Percentiles rank a stretch among this genome's conserved stretches.
Evolutionary conservation across 176 grass and related monocot species (phyloP).

Genomic region (Rhynchospora tenuis): DNA sequence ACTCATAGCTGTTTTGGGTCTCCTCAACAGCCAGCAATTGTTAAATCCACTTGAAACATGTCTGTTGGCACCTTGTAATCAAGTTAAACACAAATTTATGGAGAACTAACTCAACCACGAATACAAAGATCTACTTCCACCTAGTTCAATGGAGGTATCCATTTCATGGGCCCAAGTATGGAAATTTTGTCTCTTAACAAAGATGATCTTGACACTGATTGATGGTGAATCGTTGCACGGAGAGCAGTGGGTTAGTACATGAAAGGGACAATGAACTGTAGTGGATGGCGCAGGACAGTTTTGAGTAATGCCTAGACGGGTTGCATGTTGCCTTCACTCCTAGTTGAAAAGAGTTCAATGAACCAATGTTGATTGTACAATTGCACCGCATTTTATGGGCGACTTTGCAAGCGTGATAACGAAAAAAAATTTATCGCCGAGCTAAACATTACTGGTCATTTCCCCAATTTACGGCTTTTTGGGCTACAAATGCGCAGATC

Average conservation of each 20-base stretch:
- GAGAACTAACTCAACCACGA: not conserved
- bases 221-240: slow-evolving; percentile 9
- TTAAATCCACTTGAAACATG: slow-evolving; percentile 7
- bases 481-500: not conserved
- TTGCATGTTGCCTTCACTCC: not conserved
- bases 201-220: slow-evolving; percentile 17
- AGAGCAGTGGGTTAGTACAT: not conserved
- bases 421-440: not conserved
- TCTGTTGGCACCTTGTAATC: slow-evolving; percentile 11
- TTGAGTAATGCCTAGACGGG: not conserved
- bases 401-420: not conserved
- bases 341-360: not conserved
- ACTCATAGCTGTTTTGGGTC: slow-evolving; percentile 4
- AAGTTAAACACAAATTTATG: not conserved
- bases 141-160: not conserved
- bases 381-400: not conserved
- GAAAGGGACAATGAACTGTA: slow-evolving; percentile 1
- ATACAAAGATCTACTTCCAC: not conserved
- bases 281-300: not conserved
- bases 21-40: slow-evolving; percentile 6
- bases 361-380: not conserved
- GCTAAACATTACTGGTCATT: not conserved
- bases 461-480: not conserved
- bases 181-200: slow-evolving; percentile 13
- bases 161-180: slow-evolving; percentile 16